Conservation (phyloP, 495 filamentous ascomycete species). For the Penicillium ucsense region DNA sequence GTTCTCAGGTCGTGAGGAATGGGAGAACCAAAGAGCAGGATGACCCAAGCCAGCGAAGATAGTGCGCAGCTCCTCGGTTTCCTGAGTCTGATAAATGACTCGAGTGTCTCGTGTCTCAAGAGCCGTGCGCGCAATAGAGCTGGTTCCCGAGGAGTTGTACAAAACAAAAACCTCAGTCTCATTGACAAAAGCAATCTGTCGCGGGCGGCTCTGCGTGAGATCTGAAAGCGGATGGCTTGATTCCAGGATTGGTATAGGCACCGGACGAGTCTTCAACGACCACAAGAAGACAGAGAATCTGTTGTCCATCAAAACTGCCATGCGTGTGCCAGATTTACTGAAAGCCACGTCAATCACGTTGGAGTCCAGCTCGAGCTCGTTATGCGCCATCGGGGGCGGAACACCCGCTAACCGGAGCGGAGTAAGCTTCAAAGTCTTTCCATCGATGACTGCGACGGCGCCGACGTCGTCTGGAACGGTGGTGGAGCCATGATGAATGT, state of each 20-base stretch:
- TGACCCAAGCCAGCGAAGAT: conserved; percentile 31
- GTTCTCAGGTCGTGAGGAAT: conserved; percentile 15
- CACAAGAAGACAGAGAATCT: conserved; percentile 58
- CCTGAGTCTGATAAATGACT: conserved; percentile 22
- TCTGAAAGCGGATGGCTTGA: conserved; percentile 38
- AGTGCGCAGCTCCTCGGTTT: conserved; percentile 28
- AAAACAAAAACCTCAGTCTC: conserved; percentile 38
- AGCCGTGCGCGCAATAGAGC: conserved; percentile 27
- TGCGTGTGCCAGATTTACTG: conserved; percentile 49
- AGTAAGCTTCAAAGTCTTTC: conserved; percentile 69
- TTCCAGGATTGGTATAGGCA: conserved; percentile 34
- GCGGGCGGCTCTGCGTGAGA: conserved; percentile 20
- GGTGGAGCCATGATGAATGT: conserved; percentile 57
- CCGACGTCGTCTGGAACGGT: conserved; percentile 69
- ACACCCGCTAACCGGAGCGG: conserved; percentile 75
- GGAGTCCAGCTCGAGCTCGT: conserved; percentile 54
- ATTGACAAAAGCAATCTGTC: conserved; percentile 35
- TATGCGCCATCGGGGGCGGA: conserved; percentile 85
- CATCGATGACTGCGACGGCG: conserved; percentile 79
- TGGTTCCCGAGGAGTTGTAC: conserved; percentile 21
- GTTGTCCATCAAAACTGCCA: conserved; percentile 60
- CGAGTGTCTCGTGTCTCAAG: conserved; percentile 29
- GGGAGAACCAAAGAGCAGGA: conserved; percentile 34
- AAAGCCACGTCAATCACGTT: conserved; percentile 69
- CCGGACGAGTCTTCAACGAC: conserved; percentile 41